A percentile compares a stretch with the other conserved stretches of the same genome.
Conservation (phyloP, 208 protist species). For the Trypanosoma grayi region DNA sequence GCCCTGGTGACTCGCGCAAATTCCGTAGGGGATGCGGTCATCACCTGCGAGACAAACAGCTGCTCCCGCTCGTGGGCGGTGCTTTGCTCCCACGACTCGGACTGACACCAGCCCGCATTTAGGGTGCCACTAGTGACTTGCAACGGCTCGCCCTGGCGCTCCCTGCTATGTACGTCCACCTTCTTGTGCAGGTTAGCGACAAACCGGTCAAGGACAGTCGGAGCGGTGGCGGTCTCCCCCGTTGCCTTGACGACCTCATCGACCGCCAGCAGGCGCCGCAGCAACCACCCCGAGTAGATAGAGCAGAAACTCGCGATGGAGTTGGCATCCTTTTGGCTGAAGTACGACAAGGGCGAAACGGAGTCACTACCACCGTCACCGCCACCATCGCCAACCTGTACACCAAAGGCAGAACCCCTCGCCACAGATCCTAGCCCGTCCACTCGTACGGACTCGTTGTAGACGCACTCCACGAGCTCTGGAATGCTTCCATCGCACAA, state of each 20-base stretch:
- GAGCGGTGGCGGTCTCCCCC: background rate
- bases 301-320: conserved; percentile 30
- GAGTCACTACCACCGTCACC: background rate
- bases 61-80: conserved; percentile 72
- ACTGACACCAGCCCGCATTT: conserved; percentile 1
- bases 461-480: conserved; percentile 39
- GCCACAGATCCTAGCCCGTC: conserved; percentile 79
- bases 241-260: background rate
- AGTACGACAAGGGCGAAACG: background rate
- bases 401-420: conserved; percentile 36
- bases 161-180: conserved; percentile 2
- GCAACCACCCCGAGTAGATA: conserved; percentile 15
- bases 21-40: conserved; percentile 3
- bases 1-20: background rate
- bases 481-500: conserved; percentile 60
- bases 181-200: conserved; percentile 12
- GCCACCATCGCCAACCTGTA: background rate
- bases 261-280: conserved; percentile 1
- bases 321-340: conserved; percentile 19
- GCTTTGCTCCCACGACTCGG: background rate
- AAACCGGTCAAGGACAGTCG: conserved; percentile 7
- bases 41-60: conserved; percentile 66
- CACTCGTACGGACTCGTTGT: conserved; percentile 46
- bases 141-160: background rate
- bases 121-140: no score